Evolutionary conservation across 352 stramenopile species (phyloP), one percentile per base, ranked within the genome.

Genomic region (Pelagophyceae sp.): DNA sequence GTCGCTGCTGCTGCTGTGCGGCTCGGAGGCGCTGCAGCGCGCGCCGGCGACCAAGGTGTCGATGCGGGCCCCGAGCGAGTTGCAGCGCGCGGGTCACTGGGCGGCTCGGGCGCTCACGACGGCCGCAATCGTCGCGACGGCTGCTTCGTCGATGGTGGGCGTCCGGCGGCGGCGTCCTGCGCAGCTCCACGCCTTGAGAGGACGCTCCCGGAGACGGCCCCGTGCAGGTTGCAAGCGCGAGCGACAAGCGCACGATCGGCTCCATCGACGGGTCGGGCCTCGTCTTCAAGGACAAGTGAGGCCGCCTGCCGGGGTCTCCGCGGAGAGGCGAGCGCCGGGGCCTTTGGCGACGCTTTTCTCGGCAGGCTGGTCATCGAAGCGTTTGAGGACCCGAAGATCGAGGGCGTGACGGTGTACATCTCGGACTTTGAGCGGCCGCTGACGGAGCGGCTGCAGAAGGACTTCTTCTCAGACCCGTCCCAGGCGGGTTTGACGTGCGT

Each of bases 371-470:
- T 83, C 75, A 75, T 84, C 58, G 80, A 84, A 63, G 80, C 84
- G 29, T 92, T 92, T 79, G 82, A 86, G 70, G 87, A 92, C 79
- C 89, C 88, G 19, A 92, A 94, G 82, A 82, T 94, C 27, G 83
- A 89, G 72, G 89, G 87, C 27, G 88, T 93, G 0, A 90, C 85
- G 0, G 65, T 94, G 5, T 94, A 94, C 74, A 84, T 94, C 75
- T 86, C 77, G 67, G 91, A 93, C 80, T 94, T 94, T 81, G 82
- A 90, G 77, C 75, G 86, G 38, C 88, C 89, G 23, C 72, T 94
- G 38, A 90, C 84, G 20, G 89, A 94, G 80, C 82, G 87, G n/a
- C 69, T 93, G 0, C 79, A 76, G 23, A 89, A 89, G 35, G 78
- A 83, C 50, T 90, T 91, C 72, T 90, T 90, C 70, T 84, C 80